Percentiles rank a stretch among this genome's conserved stretches.
phyloP scores from a whole-genome alignment of 108 stramenopile genomes.

The Skeletonema grethae region DNA sequence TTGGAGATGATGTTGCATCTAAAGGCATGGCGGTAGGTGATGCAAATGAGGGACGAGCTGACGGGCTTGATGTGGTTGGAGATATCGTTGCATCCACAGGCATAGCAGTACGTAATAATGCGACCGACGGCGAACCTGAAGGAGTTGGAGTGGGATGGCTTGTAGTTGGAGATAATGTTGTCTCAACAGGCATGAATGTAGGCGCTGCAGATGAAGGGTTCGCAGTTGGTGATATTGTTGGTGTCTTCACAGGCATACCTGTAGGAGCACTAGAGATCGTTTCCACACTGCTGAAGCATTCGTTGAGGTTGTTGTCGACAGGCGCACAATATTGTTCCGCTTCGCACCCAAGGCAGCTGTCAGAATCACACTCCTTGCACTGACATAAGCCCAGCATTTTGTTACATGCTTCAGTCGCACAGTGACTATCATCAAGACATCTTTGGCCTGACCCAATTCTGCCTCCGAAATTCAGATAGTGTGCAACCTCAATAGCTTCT shows the following conservation, averaged over 20 bases:
- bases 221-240: not conserved
- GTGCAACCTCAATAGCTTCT: slow-evolving; percentile 10
- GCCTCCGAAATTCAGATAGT: slow-evolving; percentile 35
- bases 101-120: too few relatives aligned
- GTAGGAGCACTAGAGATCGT: not conserved
- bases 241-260: not conserved
- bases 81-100: too few relatives aligned
- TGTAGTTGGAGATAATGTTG: too few relatives aligned
- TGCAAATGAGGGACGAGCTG: not conserved
- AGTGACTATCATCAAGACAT: slow-evolving; percentile 16
- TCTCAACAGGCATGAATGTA: too few relatives aligned
- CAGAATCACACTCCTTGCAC: slow-evolving; percentile 19
- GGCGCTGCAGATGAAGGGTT: not conserved
- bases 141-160: too few relatives aligned
- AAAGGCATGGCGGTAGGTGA: not conserved
- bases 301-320: slow-evolving; percentile 8
- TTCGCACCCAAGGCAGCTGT: slow-evolving; percentile 20
- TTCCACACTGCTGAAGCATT: not conserved
- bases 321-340: slow-evolving; percentile 16
- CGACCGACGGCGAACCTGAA: too few relatives aligned
- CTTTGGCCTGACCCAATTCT: slow-evolving; percentile 22
- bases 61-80: too few relatives aligned
- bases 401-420: slow-evolving; percentile 35
- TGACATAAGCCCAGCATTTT: slow-evolving; percentile 21
- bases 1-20: too few relatives aligned